Evolutionary conservation across 352 stramenopile genomes (phyloP), one percentile per base, ranked within the genome.

Genomic region (Phytophthora pini): DNA sequence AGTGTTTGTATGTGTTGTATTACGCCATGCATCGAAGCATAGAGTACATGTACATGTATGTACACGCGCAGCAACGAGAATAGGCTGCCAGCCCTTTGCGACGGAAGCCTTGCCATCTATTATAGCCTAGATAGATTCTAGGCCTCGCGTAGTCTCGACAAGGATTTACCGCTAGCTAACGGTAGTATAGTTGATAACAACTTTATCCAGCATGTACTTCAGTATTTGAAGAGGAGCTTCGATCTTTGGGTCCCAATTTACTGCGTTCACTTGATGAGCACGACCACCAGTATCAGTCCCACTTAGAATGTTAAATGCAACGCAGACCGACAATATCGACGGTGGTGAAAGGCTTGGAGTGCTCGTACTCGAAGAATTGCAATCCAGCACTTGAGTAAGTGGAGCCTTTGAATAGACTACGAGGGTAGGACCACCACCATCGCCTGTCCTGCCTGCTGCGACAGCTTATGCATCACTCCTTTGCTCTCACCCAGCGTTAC

Each of bases 391-490:
- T 26, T 26, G 4, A 26, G 24, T 26, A 26, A 26, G 24, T 26
- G 24, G 24, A 26, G 6, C 15, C 15, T 15, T 22, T 13, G 38
- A 3, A 9, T 20, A 5, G 13, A 15, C 13, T 10, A 22, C 38
- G 13, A 24, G 11, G 15, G 15, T 10, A 38, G 26, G 47, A 26
- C 34, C 32, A 29, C n/a, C 55, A n/a, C 38, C 31, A 22, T 15
- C 31, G 29, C 40, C 41, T 54, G 41, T 32, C 40, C 9, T 38
- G 39, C 15, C 29, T 49, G 29, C 39, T 62, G 52, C 34, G 53
- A 63, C 61, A 63, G 20, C 60, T 56, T 56, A 41, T 57, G 60
- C 38, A 46, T 44, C 45, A 38, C 31, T 68, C 61, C 29, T 61
- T 63, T 32, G 27, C 20, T 26, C 31, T 24, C 41, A 34, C 31